A percentile compares a stretch with the other conserved stretches of the same genome.
Conservation (phyloP, 208 protist species). For the Trypanosomatidae sp. region DNA sequence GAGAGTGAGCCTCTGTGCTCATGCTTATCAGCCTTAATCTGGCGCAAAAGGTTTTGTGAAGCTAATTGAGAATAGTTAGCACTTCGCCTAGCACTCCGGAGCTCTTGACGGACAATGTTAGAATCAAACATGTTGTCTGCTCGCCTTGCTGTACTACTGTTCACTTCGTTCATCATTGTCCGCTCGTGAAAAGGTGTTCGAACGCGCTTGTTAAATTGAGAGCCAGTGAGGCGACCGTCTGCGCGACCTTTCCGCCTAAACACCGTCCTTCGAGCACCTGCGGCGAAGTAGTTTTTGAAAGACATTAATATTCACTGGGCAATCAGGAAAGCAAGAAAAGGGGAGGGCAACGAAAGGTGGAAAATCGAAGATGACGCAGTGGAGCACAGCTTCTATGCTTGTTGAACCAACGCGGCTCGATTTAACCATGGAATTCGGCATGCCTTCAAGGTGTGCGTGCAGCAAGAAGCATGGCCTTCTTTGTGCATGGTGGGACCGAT, state of each 20-base stretch:
- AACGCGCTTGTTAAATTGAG: slow-evolving; percentile 36
- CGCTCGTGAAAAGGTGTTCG: slow-evolving; percentile 41
- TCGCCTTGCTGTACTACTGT: not conserved
- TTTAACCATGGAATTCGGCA: not conserved
- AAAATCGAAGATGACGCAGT: not conserved
- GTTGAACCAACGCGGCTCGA: not conserved
- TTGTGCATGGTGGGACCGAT: not conserved
- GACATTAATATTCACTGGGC: slow-evolving; percentile 19
- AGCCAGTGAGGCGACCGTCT: slow-evolving; percentile 30
- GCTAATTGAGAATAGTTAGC: slow-evolving; percentile 27
- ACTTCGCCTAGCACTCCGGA: not conserved
- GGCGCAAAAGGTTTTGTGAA: slow-evolving; percentile 21
- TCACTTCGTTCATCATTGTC: slow-evolving; percentile 17
- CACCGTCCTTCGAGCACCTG: slow-evolving; percentile 12
- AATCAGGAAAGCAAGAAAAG: not conserved
- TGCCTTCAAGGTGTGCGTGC: not conserved
- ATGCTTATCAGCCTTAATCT: slow-evolving; percentile 30
- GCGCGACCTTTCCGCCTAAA: slow-evolving; percentile 33
- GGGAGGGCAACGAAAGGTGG: not conserved
- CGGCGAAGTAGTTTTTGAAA: slow-evolving; percentile 55
- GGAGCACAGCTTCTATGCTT: not conserved
- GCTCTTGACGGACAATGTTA: slow-evolving; percentile 13
- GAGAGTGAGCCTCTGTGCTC: not conserved
- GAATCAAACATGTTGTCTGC: slow-evolving; percentile 36
- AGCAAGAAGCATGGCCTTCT: not conserved